Base-by-base conservation (phyloP, 345 rosid species). In the Raphanus sativus region DNA sequence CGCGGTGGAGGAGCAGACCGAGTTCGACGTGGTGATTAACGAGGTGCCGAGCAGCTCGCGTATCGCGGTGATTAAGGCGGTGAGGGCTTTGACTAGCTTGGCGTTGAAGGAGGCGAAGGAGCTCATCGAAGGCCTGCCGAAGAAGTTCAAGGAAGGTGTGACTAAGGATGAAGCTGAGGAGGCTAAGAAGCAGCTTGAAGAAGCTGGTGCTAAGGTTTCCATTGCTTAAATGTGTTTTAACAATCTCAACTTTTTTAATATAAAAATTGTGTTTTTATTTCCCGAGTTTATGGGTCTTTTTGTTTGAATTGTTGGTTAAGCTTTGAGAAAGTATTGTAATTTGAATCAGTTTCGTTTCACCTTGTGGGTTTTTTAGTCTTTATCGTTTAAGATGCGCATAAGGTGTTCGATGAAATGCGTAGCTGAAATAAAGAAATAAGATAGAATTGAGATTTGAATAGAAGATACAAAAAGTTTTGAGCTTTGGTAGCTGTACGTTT, bases 71-170 rank as follows among this genome's bases (percentile, higher is more conserved):
- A 92, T 92, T 17, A 56, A 91, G 77, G 84, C 93, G 26, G 90
- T 89, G 28, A 83, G 93, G 86, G 86, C 79, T 11, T 48, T 85
- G 83, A 89, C 95, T 16, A 89, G 67, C 82, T 80, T 91, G 88
- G 91, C 90, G 0, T 81, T 91, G 75, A 91, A 90, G 81, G 97
- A 91, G 76, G 95, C 97, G 0, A 90, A 91, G 74, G 97, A 89
- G 3, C 75, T 89, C 67, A 87, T 91, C 40, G 97, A 91, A 74
- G 93, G 93, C 1, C 75, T 91, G 79, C 97, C 97, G 2, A 90
- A 91, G 93, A 91, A 90, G 79, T 86, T 91, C 13, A 91, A 86
- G 79, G 97, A 84, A 32, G 89, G 90, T 0, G 80, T 85, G 8
- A 83, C 95, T 0, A 88, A 86, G 69, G 97, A 92, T 2, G 97